A percentile compares a stretch with the other conserved stretches of the same genome.
Evolutionary conservation across 257 asterid genomes (phyloP).

Genomic region (Nicotiana tabacum): DNA sequence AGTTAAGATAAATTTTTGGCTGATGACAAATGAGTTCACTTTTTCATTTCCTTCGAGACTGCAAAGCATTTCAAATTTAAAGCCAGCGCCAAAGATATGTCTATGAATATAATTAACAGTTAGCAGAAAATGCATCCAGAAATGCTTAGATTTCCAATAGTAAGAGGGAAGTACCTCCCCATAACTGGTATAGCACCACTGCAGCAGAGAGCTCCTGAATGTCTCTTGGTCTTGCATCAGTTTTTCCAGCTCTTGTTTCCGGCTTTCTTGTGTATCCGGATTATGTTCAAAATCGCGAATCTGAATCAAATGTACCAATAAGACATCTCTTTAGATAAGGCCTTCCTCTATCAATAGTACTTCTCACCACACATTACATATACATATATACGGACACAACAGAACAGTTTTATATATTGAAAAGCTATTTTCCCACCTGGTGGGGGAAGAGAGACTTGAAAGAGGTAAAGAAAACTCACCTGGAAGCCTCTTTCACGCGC

Average conservation of each 20-base stretch:
- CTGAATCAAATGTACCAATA: slow-evolving; percentile 32
- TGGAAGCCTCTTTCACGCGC: slow-evolving; percentile 78
- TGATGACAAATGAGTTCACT: background rate
- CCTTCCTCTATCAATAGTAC: background rate
- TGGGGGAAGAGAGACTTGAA: background rate
- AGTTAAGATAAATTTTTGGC: background rate
- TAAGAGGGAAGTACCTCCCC: slow-evolving; percentile 58
- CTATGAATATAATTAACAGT: background rate
- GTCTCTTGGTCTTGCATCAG: slow-evolving; percentile 73
- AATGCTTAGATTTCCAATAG: background rate
- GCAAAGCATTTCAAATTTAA: background rate
- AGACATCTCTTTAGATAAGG: slow-evolving; percentile 17
- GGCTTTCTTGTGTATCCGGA: slow-evolving; percentile 61
- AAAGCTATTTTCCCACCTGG: background rate
- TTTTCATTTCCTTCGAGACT: background rate
- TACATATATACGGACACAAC: background rate
- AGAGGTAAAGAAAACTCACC: slow-evolving; percentile 38
- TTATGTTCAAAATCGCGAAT: slow-evolving; percentile 72
- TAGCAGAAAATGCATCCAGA: background rate
- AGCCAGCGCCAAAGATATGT: background rate
- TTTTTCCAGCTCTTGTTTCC: slow-evolving; percentile 69
- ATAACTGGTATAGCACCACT: slow-evolving; percentile 81
- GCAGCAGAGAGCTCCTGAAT: slow-evolving; percentile 65
- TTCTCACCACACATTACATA: background rate
- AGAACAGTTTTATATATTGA: background rate